These are phyloP conservation scores for Pholiota conissans DNA, from an alignment of 768 basidiomycete genomes.

Conservation along the genomic window DNA sequence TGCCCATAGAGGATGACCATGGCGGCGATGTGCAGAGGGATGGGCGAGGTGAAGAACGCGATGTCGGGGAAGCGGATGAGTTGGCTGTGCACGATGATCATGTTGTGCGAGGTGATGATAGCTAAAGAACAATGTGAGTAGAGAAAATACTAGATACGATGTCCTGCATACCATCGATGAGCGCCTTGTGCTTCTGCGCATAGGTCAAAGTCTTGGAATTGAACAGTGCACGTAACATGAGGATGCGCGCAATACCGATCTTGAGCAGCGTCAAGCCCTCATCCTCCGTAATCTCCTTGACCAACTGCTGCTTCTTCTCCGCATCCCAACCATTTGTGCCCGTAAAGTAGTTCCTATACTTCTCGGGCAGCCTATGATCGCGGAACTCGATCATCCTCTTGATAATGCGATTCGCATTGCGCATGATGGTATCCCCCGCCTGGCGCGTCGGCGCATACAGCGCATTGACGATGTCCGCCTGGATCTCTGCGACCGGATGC, in stretches of 20 bases:
- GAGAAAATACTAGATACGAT: background rate
- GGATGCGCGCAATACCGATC: slow-evolving; percentile 77
- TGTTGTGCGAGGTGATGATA: slow-evolving; percentile 84
- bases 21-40: slow-evolving; percentile 85
- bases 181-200: slow-evolving; percentile 62
- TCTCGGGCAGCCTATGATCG: slow-evolving; percentile 60
- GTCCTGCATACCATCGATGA: slow-evolving; percentile 66
- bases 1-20: slow-evolving; percentile 91
- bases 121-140: slow-evolving; percentile 39
- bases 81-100: slow-evolving; percentile 81
- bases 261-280: slow-evolving; percentile 83
- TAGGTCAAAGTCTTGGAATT: slow-evolving; percentile 73
- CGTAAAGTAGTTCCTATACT: slow-evolving; percentile 73
- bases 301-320: slow-evolving; percentile 64
- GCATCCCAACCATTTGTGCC: slow-evolving; percentile 75
- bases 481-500: slow-evolving; percentile 76
- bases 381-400: slow-evolving; percentile 75
- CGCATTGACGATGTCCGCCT: slow-evolving; percentile 87
- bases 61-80: slow-evolving; percentile 84
- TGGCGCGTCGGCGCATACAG: slow-evolving; percentile 78
- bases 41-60: slow-evolving; percentile 87
- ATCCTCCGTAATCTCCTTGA: slow-evolving; percentile 76
- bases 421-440: slow-evolving; percentile 67
- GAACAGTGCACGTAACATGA: slow-evolving; percentile 78
- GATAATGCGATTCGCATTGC: slow-evolving; percentile 77